Evolutionary conservation across 306 rosid genomes (phyloP).

Genomic region (Hylodesmum podocarpum): DNA sequence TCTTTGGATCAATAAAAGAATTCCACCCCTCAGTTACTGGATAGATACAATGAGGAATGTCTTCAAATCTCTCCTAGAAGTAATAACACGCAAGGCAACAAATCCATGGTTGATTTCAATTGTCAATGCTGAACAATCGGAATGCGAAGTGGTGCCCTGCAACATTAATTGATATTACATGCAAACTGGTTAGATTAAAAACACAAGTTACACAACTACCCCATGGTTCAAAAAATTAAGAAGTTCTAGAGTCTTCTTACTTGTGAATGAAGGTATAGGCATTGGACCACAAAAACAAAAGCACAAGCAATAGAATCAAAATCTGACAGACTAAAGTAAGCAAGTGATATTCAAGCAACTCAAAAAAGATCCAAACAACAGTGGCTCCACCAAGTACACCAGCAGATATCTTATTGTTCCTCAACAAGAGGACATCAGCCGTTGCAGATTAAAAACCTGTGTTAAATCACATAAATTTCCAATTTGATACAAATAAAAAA

Average conservation of each 20-base stretch:
- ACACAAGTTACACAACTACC: neutral
- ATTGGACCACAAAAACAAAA: constrained; percentile 89
- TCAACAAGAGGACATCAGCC: constrained; percentile 87
- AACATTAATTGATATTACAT: constrained; percentile 13
- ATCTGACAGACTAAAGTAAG: constrained; percentile 74
- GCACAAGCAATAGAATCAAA: constrained; percentile 55
- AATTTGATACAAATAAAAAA: neutral
- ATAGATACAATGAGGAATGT: too few relatives aligned
- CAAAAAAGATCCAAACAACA: constrained; percentile 70
- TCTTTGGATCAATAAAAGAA: too few relatives aligned
- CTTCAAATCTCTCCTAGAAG: too few relatives aligned
- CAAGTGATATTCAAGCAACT: constrained; percentile 78
- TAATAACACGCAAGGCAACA: too few relatives aligned
- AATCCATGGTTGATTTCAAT: too few relatives aligned
- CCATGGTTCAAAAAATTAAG: neutral
- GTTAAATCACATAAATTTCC: too few relatives aligned
- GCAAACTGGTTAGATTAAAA: neutral
- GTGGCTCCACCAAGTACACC: constrained; percentile 74
- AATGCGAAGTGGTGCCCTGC: constrained; percentile 70
- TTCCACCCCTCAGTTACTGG: too few relatives aligned
- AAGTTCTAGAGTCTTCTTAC: constrained; percentile 50
- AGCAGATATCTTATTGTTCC: constrained; percentile 86
- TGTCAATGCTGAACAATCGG: constrained; percentile 67
- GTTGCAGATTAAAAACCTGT: too few relatives aligned
- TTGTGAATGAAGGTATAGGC: constrained; percentile 79